Percentiles rank a stretch among this genome's conserved stretches.
Evolutionary conservation across 768 basidiomycete genomes (phyloP).

Genomic region (Leccinum obscurum): DNA sequence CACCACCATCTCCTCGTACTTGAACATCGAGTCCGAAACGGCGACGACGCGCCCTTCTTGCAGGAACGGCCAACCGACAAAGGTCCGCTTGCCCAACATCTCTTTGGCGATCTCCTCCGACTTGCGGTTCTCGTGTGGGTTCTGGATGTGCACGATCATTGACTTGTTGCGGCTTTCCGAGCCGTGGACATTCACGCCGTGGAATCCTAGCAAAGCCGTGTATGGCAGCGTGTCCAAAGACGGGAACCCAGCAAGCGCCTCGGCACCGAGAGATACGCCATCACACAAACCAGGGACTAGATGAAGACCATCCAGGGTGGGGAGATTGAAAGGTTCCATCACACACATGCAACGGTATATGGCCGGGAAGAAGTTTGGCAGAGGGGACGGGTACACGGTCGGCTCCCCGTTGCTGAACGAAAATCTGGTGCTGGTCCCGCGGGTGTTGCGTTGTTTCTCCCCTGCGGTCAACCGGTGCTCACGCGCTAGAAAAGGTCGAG

Average conservation of each 20-base stretch:
- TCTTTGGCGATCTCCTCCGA: constrained; percentile 70
- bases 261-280: constrained; percentile 82
- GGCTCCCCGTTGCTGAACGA: constrained; percentile 62
- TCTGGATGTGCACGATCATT: constrained; percentile 85
- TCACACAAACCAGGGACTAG: constrained; percentile 85
- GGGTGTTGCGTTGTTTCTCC: constrained; percentile 73
- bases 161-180: constrained; percentile 89
- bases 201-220: constrained; percentile 72
- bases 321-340: constrained; percentile 85
- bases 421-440: constrained; percentile 82
- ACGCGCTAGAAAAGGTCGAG: constrained; percentile 48
- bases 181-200: constrained; percentile 93
- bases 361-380: constrained; percentile 94
- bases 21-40: constrained; percentile 84
- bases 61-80: constrained; percentile 92
- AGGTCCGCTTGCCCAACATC: constrained; percentile 76
- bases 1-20: constrained; percentile 71
- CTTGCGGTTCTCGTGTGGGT: constrained; percentile 66
- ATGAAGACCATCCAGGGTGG: constrained; percentile 81
- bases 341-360: constrained; percentile 76
- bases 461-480: constrained; percentile 76
- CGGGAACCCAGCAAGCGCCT: constrained; percentile 94
- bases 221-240: constrained; percentile 89
- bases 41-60: constrained; percentile 88
- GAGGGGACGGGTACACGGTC: constrained; percentile 81